Conservation (phyloP, 129 eudicot species). For the Tagetes erecta region DNA sequence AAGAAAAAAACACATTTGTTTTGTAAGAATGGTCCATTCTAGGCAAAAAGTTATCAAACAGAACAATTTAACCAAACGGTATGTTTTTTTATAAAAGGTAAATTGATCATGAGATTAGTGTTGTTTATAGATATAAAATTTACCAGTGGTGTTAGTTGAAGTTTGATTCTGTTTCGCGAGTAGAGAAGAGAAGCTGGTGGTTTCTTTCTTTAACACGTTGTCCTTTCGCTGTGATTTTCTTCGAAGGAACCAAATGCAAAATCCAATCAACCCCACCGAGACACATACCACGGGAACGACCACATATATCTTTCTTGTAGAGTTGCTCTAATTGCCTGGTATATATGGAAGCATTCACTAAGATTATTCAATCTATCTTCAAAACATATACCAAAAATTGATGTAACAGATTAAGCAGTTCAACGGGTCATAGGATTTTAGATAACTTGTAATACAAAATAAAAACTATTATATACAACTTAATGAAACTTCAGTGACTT, state of each 20-base stretch:
- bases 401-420: not conserved
- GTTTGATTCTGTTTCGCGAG: conserved; percentile 21
- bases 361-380: not conserved
- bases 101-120: not conserved
- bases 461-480: too few relatives aligned
- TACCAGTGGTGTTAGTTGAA: conserved; percentile 30
- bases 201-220: conserved; percentile 10
- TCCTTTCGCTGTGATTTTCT: not conserved
- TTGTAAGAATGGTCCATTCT: too few relatives aligned
- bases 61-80: too few relatives aligned
- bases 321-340: conserved; percentile 25
- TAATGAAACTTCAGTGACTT: too few relatives aligned
- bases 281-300: conserved; percentile 19
- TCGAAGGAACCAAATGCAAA: conserved; percentile 22
- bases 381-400: not conserved
- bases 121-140: not conserved
- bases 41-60: too few relatives aligned
- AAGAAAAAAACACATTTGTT: too few relatives aligned
- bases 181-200: conserved; percentile 28
- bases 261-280: conserved; percentile 22
- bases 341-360: not conserved
- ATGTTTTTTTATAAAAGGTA: too few relatives aligned
- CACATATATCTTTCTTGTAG: conserved; percentile 14
- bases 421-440: not conserved
- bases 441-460: not conserved